These are phyloP conservation scores for Tetrapisispora fleetii DNA, from an alignment of 805 yeast species.

Conservation along the genomic window DNA sequence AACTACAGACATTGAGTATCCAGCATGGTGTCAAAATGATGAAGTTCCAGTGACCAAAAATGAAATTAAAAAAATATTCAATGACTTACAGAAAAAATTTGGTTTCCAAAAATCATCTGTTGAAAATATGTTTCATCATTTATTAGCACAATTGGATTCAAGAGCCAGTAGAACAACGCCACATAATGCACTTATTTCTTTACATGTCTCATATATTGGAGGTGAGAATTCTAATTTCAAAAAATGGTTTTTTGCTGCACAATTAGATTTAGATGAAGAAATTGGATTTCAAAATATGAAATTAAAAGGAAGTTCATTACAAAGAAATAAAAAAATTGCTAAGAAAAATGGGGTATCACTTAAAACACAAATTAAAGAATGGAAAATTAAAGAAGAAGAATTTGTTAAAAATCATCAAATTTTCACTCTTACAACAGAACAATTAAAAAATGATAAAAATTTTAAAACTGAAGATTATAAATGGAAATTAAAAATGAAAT, in stretches of 20 bases:
- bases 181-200: conserved; percentile 53
- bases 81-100: conserved; percentile 48
- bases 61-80: conserved; percentile 54
- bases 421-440: conserved; percentile 49
- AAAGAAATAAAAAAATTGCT: conserved; percentile 36
- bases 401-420: conserved; percentile 42
- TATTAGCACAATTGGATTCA: conserved; percentile 76
- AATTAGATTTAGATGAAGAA: conserved; percentile 63
- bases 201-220: conserved; percentile 89
- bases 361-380: conserved; percentile 29
- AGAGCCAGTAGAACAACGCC: conserved; percentile 75
- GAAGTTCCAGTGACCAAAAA: conserved; percentile 65
- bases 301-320: conserved; percentile 37
- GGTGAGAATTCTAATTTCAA: conserved; percentile 80
- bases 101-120: conserved; percentile 80
- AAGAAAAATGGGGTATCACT: conserved; percentile 31
- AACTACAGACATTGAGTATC: conserved; percentile 21
- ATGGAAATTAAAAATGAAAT: conserved; percentile 62
- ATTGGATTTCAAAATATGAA: conserved; percentile 49
- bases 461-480: conserved; percentile 72
- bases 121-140: conserved; percentile 70
- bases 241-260: conserved; percentile 89
- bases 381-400: conserved; percentile 39
- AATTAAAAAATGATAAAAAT: conserved; percentile 49
- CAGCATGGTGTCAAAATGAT: conserved; percentile 31